A percentile compares a stretch with the other conserved stretches of the same genome.
phyloP scores from a whole-genome alignment of 2,329 filamentous ascomycete genomes.

The Xylaria sp. region DNA sequence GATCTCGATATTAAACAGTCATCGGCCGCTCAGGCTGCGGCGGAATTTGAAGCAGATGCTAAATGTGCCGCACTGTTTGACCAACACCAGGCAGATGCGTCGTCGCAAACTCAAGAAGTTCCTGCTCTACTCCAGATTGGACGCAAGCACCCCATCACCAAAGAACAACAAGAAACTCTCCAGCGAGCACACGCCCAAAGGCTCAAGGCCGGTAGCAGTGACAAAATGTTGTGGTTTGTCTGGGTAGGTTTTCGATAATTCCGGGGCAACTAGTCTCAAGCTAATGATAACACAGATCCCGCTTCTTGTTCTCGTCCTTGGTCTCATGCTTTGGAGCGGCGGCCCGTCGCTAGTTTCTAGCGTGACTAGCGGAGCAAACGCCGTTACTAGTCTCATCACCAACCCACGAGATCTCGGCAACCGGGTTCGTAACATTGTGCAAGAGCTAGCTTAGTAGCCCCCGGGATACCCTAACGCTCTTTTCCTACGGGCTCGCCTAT shows the following conservation, averaged over 20 bases:
- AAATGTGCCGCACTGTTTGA: slow-evolving; percentile 68
- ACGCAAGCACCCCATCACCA: slow-evolving; percentile 71
- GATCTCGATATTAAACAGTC: slow-evolving; percentile 67
- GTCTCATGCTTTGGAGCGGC: slow-evolving; percentile 52
- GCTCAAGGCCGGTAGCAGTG: slow-evolving; percentile 71
- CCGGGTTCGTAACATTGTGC: slow-evolving; percentile 32
- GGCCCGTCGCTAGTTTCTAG: slow-evolving; percentile 45
- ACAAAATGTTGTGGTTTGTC: slow-evolving; percentile 74
- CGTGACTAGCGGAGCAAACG: slow-evolving; percentile 35
- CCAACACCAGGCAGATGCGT: slow-evolving; percentile 51
- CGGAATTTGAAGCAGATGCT: slow-evolving; percentile 67
- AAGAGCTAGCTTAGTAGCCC: slow-evolving; percentile 30
- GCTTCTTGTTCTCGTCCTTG: slow-evolving; percentile 52
- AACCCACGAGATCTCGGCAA: slow-evolving; percentile 40
- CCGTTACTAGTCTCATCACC: slow-evolving; percentile 34
- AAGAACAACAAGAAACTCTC: slow-evolving; percentile 73
- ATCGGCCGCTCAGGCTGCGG: slow-evolving; percentile 67
- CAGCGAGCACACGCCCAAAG: slow-evolving; percentile 70
- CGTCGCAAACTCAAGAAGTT: slow-evolving; percentile 47
- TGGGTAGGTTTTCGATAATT: slow-evolving; percentile 62
- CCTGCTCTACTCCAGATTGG: slow-evolving; percentile 67
- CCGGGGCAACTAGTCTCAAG: background rate
- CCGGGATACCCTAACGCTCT: background rate
- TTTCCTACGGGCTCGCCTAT: background rate
- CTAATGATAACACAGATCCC: slow-evolving; percentile 51